These are phyloP conservation scores for Hymenoscyphus linearis DNA, from an alignment of 2,329 filamentous ascomycete species.

Conservation along the genomic window DNA sequence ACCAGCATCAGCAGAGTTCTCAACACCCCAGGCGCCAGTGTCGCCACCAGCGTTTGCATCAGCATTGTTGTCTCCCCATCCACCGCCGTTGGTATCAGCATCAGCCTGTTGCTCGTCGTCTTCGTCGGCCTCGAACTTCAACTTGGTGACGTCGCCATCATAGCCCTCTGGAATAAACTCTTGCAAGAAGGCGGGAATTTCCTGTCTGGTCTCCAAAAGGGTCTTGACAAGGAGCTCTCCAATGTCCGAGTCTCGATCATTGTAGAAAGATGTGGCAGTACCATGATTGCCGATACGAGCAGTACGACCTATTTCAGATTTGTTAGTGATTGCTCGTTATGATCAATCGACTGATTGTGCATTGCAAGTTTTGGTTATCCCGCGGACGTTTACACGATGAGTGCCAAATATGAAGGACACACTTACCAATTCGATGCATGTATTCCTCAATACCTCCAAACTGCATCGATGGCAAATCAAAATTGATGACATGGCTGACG, in stretches of 20 bases:
- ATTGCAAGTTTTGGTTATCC: not conserved
- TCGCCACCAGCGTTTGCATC: not conserved
- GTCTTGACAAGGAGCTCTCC: conserved; percentile 72
- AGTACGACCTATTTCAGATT: conserved; percentile 62
- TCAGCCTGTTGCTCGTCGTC: conserved; percentile 20
- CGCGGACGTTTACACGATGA: not conserved
- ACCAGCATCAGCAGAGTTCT: not conserved
- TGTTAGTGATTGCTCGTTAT: conserved; percentile 8
- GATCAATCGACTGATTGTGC: not conserved
- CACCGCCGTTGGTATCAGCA: conserved; percentile 1
- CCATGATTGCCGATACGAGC: conserved; percentile 87
- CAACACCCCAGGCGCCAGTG: not conserved
- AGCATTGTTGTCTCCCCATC: conserved; percentile 5
- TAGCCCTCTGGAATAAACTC: conserved; percentile 53
- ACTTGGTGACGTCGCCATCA: conserved; percentile 20
- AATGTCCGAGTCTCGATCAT: conserved; percentile 67
- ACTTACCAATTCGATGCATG: conserved; percentile 82
- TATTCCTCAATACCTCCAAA: conserved; percentile 93
- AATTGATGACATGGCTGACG: conserved; percentile 91
- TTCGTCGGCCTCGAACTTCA: conserved; percentile 27
- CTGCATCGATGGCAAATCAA: conserved; percentile 67
- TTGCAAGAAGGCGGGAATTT: conserved; percentile 76
- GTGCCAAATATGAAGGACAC: not conserved
- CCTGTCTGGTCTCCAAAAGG: conserved; percentile 72
- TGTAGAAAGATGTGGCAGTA: conserved; percentile 84